Evolutionary conservation across 805 yeast genomes (phyloP).

Genomic region (Saccharomycopsis oosterbeekiorum): DNA sequence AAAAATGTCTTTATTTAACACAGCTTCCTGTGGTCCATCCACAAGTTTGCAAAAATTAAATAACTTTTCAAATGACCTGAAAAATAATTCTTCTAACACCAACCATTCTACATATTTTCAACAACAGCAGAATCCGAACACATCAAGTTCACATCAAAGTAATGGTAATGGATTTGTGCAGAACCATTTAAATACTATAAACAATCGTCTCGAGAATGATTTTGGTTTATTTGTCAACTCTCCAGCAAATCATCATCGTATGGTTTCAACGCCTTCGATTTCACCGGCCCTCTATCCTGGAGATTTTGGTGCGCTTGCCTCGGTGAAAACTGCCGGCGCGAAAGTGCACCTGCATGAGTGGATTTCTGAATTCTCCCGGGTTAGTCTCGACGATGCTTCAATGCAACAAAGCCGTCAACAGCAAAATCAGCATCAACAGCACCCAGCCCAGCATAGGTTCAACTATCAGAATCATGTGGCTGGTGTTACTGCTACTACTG

Average conservation of each 20-base stretch:
- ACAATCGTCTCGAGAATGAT: conserved; percentile 8
- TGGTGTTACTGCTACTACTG: background rate
- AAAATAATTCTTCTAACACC: background rate
- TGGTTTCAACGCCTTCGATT: conserved; percentile 2
- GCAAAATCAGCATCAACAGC: background rate
- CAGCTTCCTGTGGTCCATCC: conserved; percentile 16
- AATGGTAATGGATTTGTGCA: background rate
- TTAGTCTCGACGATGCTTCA: background rate
- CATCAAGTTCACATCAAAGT: background rate
- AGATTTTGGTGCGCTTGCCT: background rate
- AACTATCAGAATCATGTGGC: background rate
- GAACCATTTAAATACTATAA: conserved; percentile 6
- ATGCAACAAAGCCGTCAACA: background rate
- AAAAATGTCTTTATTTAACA: conserved; percentile 10
- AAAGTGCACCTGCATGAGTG: background rate
- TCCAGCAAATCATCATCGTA: background rate
- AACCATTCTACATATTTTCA: background rate
- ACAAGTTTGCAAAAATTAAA: conserved; percentile 8
- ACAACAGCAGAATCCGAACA: background rate
- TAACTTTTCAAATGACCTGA: conserved; percentile 5
- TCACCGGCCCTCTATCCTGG: background rate
- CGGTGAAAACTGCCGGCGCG: background rate
- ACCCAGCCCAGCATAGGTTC: background rate
- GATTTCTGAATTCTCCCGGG: conserved; percentile 1
- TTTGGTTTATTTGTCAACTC: conserved; percentile 2